A percentile compares a stretch with the other conserved stretches of the same genome.
Conservation (phyloP, 2,329 filamentous ascomycete species). For the Microcyclosporella mali region DNA sequence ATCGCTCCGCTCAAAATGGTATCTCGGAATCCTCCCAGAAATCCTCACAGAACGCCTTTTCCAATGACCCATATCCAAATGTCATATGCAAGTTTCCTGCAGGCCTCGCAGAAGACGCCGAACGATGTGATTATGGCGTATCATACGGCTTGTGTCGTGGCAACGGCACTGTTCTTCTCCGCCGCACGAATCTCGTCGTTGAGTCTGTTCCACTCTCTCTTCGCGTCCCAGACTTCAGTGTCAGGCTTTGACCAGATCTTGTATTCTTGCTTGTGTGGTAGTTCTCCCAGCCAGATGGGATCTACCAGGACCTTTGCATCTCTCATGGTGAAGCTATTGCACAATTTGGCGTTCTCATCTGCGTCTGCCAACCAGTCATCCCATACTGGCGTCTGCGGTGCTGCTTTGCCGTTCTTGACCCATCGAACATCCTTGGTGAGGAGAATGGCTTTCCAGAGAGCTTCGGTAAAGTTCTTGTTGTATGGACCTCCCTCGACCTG, state of each 20-base stretch:
- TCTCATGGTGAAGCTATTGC: neutral
- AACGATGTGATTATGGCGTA: neutral
- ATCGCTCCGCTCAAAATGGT: neutral
- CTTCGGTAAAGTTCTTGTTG: constrained; percentile 42
- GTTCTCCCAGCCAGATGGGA: constrained; percentile 3
- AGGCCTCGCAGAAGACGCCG: neutral
- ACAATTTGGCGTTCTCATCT: constrained; percentile 6
- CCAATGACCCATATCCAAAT: neutral
- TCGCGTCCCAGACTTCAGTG: constrained; percentile 14
- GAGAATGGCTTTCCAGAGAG: constrained; percentile 45
- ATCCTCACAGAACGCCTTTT: neutral
- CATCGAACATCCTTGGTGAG: constrained; percentile 41
- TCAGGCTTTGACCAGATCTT: constrained; percentile 10
- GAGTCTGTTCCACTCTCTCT: constrained; percentile 16
- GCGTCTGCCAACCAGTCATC: constrained; percentile 23
- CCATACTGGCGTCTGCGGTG: constrained; percentile 21
- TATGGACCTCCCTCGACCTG: constrained; percentile 27
- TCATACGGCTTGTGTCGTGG: neutral
- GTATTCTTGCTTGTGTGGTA: constrained; percentile 1
- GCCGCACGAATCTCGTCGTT: constrained; percentile 1
- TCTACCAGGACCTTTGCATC: neutral
- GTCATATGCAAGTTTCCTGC: too few relatives aligned
- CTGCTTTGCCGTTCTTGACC: constrained; percentile 30
- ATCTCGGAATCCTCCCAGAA: neutral
- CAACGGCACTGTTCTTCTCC: neutral